These are phyloP conservation scores for Corchorus olitorius DNA, from an alignment of 345 rosid genomes.

Conservation along the genomic window DNA sequence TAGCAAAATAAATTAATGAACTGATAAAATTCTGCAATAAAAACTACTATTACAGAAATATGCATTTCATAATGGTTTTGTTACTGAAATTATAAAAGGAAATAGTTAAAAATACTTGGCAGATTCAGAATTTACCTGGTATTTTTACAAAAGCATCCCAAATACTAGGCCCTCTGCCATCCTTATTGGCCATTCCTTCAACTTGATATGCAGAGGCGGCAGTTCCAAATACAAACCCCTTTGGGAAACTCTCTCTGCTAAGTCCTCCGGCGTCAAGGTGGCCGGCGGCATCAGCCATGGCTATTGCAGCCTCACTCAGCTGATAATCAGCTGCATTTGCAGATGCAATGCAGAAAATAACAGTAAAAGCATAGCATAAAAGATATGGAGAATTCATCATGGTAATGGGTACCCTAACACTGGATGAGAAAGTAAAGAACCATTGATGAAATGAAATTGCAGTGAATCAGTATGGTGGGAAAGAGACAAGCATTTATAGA, in stretches of 20 bases:
- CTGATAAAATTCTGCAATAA: too few relatives aligned
- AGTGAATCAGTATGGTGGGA: neutral
- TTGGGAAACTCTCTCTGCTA: conserved; percentile 19
- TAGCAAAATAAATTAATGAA: too few relatives aligned
- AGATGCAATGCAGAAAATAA: neutral
- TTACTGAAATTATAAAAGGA: neutral
- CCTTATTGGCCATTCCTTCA: conserved; percentile 56
- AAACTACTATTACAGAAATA: too few relatives aligned
- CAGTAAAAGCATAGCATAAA: neutral
- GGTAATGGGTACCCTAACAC: neutral
- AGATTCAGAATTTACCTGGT: conserved; percentile 36
- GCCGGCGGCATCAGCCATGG: conserved; percentile 17
- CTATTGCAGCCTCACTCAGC: conserved; percentile 19
- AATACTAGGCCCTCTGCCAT: conserved; percentile 66
- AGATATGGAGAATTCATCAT: conserved; percentile 2
- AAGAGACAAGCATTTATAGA: neutral
- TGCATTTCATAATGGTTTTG: neutral
- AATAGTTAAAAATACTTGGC: neutral
- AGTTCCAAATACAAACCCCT: conserved; percentile 18
- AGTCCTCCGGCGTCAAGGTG: conserved; percentile 2
- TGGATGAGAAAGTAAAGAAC: neutral
- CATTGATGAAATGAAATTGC: neutral
- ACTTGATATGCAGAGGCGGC: conserved; percentile 22
- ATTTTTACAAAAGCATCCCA: conserved; percentile 60
- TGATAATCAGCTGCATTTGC: conserved; percentile 17